A percentile compares a stretch with the other conserved stretches of the same genome.
Evolutionary conservation across 2,329 filamentous ascomycete species (phyloP).

Genomic region (Neofusicoccum parvum): DNA sequence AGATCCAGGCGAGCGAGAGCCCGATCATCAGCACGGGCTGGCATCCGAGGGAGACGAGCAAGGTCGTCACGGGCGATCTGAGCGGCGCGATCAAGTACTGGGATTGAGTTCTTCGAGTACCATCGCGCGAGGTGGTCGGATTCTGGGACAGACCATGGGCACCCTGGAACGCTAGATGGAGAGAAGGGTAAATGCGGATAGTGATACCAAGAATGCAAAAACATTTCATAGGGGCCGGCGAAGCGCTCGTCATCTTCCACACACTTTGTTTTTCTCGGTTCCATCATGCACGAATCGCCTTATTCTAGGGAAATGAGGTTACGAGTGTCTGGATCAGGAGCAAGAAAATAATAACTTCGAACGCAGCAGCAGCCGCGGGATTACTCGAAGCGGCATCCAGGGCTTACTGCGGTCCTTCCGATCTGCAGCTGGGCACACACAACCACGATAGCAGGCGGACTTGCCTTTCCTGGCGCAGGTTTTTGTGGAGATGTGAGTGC

Average conservation of each 20-base stretch:
- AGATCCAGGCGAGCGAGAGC: slow-evolving; percentile 81
- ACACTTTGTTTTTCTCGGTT: background rate
- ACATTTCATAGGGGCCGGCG: too few relatives aligned
- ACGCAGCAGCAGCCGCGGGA: background rate
- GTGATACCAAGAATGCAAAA: background rate
- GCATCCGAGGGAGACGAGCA: slow-evolving; percentile 97
- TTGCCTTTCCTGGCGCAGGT: too few relatives aligned
- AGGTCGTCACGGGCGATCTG: slow-evolving; percentile 86
- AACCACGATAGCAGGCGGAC: background rate
- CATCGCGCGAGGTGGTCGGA: too few relatives aligned
- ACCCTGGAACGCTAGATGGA: too few relatives aligned
- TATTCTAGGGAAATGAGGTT: background rate
- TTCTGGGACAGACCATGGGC: too few relatives aligned
- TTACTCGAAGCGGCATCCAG: background rate
- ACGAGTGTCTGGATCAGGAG: background rate
- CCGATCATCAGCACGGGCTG: slow-evolving; percentile 86
- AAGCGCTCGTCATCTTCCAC: too few relatives aligned
- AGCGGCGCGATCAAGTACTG: slow-evolving; percentile 90
- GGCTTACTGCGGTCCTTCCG: too few relatives aligned
- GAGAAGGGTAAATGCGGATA: background rate
- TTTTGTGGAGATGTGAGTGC: background rate
- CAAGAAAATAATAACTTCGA: background rate
- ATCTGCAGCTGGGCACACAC: background rate
- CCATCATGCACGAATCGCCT: background rate
- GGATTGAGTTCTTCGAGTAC: slow-evolving; percentile 61